Conservation (phyloP, 805 yeast genomes). For the Komagataella phaffii region DNA sequence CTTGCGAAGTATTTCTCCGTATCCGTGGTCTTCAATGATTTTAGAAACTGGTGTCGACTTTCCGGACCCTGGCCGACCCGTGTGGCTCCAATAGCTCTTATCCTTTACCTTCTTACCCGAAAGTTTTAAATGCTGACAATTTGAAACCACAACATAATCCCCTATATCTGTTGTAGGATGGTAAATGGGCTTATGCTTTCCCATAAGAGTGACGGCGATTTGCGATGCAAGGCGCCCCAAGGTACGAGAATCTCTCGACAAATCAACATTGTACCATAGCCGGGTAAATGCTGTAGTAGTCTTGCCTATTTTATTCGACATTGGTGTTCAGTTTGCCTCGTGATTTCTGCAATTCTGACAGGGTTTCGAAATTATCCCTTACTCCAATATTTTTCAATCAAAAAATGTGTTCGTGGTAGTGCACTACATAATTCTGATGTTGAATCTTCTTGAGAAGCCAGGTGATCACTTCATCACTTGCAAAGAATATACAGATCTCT, state of each 20-base stretch:
- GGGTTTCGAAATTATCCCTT: not conserved
- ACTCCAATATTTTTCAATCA: not conserved
- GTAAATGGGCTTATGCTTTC: slow-evolving; percentile 92
- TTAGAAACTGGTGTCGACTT: slow-evolving; percentile 73
- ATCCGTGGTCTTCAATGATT: slow-evolving; percentile 67
- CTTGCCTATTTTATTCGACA: slow-evolving; percentile 36
- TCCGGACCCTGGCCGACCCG: slow-evolving; percentile 81
- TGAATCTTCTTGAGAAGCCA: not conserved
- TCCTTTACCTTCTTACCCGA: slow-evolving; percentile 77
- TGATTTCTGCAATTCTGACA: not conserved
- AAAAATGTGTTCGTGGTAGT: not conserved
- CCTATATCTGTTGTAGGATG: slow-evolving; percentile 79
- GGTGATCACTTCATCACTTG: not conserved
- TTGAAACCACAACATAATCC: slow-evolving; percentile 93
- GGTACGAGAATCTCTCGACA: slow-evolving; percentile 72
- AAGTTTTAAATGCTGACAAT: slow-evolving; percentile 68
- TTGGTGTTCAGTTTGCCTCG: slow-evolving; percentile 5
- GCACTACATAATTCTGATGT: not conserved
- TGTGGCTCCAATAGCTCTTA: slow-evolving; percentile 81
- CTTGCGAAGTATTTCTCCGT: slow-evolving; percentile 67
- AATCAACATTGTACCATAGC: slow-evolving; percentile 92
- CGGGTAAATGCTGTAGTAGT: slow-evolving; percentile 71
- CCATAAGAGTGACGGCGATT: slow-evolving; percentile 80
- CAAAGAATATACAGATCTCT: not conserved
- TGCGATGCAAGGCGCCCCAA: slow-evolving; percentile 86